Conservation (phyloP, 768 basidiomycete genomes). For the Sistotremastrum suecicum region DNA sequence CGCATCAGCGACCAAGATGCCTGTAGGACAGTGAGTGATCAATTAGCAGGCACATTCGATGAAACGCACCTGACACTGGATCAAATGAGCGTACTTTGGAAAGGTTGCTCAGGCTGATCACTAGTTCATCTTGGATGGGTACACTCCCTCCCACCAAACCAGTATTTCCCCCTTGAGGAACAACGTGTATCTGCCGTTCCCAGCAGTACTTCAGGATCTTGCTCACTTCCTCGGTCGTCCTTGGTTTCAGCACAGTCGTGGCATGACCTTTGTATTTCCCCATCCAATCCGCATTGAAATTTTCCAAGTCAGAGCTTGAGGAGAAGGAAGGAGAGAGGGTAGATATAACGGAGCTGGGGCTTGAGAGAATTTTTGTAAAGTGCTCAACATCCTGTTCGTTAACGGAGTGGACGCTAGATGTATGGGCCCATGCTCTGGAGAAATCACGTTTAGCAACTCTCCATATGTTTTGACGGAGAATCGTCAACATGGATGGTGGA, state of each 20-base stretch:
- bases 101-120: slow-evolving; percentile 77
- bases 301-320: slow-evolving; percentile 50
- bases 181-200: slow-evolving; percentile 68
- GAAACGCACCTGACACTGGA: slow-evolving; percentile 53
- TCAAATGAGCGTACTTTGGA: slow-evolving; percentile 72
- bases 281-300: slow-evolving; percentile 92
- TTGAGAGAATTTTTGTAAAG: slow-evolving; percentile 49
- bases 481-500: too few species aligned
- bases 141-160: slow-evolving; percentile 94
- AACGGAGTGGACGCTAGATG: slow-evolving; percentile 31
- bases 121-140: slow-evolving; percentile 74
- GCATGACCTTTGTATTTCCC: slow-evolving; percentile 81
- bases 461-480: too few species aligned
- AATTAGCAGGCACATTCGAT: neutral
- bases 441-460: too few species aligned
- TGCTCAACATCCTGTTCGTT: slow-evolving; percentile 46
- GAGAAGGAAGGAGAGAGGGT: slow-evolving; percentile 38
- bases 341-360: slow-evolving; percentile 46
- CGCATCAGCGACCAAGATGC: slow-evolving; percentile 84
- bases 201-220: slow-evolving; percentile 81
- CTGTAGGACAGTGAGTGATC: slow-evolving; percentile 22
- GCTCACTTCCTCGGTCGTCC: slow-evolving; percentile 76
- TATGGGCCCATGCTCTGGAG: slow-evolving; percentile 4
- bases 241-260: slow-evolving; percentile 79
- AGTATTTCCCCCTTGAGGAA: slow-evolving; percentile 97